phyloP scores from a whole-genome alignment of 768 basidiomycete species.

The Porphyrellus cyaneotinctus region DNA sequence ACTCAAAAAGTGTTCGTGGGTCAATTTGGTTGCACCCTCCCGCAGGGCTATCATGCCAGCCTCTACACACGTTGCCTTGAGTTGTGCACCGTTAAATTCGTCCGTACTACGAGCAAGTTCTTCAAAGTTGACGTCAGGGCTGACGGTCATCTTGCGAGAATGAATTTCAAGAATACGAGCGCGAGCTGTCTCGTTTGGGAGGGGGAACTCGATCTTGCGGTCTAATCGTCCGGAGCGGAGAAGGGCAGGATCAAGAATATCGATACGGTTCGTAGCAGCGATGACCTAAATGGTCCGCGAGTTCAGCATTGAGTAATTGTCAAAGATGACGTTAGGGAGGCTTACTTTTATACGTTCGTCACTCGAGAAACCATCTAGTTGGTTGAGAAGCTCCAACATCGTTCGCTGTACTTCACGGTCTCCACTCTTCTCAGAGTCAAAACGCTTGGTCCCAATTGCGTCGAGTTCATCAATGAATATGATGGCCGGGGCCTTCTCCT shows the following conservation, averaged over 20 bases:
- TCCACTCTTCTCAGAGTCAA: conserved; percentile 98
- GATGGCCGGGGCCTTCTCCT: conserved; percentile 97
- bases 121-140: conserved; percentile 89
- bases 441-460: conserved; percentile 98
- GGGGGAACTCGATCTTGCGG: conserved; percentile 97
- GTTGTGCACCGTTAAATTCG: conserved; percentile 95
- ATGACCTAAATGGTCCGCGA: conserved; percentile 64
- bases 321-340: background rate
- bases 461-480: conserved; percentile 99
- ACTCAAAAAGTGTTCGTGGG: conserved; percentile 94
- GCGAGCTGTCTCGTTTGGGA: conserved; percentile 94
- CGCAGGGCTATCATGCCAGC: conserved; percentile 98
- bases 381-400: conserved; percentile 98
- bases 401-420: conserved; percentile 99
- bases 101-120: conserved; percentile 96
- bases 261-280: conserved; percentile 97
- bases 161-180: conserved; percentile 96
- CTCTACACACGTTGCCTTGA: conserved; percentile 98
- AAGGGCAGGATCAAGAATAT: conserved; percentile 97
- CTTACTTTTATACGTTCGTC: conserved; percentile 94
- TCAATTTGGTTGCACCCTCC: conserved; percentile 84
- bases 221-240: conserved; percentile 97
- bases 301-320: background rate
- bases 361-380: conserved; percentile 95
- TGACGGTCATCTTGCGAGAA: conserved; percentile 91